Conservation (phyloP, 352 stramenopile genomes). For the Phytopythium chamaehyphon region DNA sequence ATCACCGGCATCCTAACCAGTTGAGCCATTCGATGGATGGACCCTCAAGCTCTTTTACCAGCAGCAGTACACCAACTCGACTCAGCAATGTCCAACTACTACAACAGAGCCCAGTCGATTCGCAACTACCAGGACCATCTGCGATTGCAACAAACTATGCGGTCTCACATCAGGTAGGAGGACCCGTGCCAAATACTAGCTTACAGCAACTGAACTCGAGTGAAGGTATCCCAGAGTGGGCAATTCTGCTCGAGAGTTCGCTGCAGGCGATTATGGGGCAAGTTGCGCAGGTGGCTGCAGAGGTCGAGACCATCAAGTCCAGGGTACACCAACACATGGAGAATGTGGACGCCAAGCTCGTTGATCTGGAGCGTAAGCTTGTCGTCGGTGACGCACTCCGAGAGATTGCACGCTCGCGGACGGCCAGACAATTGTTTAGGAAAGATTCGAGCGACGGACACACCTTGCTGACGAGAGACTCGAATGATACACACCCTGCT, state of each 20-base stretch:
- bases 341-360: slow-evolving; percentile 28
- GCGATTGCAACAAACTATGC: not conserved
- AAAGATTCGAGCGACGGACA: slow-evolving; percentile 10
- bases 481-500: slow-evolving; percentile 4
- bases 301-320: slow-evolving; percentile 46
- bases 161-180: not conserved
- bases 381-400: slow-evolving; percentile 45
- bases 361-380: slow-evolving; percentile 42
- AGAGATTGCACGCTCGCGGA: slow-evolving; percentile 28
- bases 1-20: not conserved
- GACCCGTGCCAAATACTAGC: not conserved
- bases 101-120: not conserved
- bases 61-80: not conserved
- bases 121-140: not conserved
- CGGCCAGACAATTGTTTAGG: slow-evolving; percentile 12
- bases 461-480: slow-evolving; percentile 13
- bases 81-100: not conserved
- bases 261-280: slow-evolving; percentile 54
- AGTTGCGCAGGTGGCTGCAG: slow-evolving; percentile 42
- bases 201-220: not conserved
- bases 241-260: slow-evolving; percentile 38
- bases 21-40: not conserved
- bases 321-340: slow-evolving; percentile 44
- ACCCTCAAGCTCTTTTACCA: not conserved
- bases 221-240: slow-evolving; percentile 36